Base-by-base conservation (phyloP, 116 monocot species). In the Zostera marina region DNA sequence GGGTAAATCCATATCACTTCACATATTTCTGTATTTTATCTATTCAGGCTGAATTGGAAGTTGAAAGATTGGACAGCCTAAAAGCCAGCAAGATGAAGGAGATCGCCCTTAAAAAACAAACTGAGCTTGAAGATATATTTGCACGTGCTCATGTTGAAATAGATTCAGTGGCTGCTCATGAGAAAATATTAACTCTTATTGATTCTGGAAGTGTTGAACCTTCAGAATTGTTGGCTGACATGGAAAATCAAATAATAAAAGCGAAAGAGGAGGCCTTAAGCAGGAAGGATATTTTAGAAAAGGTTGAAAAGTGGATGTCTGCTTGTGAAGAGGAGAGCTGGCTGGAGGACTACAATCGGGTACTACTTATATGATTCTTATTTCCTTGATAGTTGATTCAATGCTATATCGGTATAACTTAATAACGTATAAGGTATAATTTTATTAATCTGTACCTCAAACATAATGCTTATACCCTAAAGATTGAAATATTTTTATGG, bases 11-110 rank as follows among this genome's bases (percentile, higher is more conserved):
- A 32, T 5, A 32, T 32, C 32, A 32, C 32, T 32, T 32, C 32
- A 1, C 32, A 32, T 5, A 32, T 32, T 32, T 32, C 32, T 32
- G 32, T 32, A 5, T 32, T 32, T 32, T 32, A 1, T 59, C 57
- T 65, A 41, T 58, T 25, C 19, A 94, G 94, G 88, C 85, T 63
- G 88, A 88, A 72, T 61, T 94, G 41, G 94, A 94, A 85, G 94
- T 94, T 65, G 81, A 94, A 69, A 82, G 88, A 71, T 63, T 94
- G 14, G 94, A 94, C 71, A 71, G 76, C 53, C 66, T 94, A 13
- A 94, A 88, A 69, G 65, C 73, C 39, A 85, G 73, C 72, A 94
- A 75, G 69, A 94, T 94, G 94, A 94, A 84, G 66, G 94, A 94
- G 69, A 94, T 94, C 69, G 84, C 94, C 60, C 64, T 88, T 8